A percentile compares a stretch with the other conserved stretches of the same genome.
These are phyloP conservation scores for Abelmoschus esculentus DNA, from an alignment of 345 rosid species.

Conservation along the genomic window DNA sequence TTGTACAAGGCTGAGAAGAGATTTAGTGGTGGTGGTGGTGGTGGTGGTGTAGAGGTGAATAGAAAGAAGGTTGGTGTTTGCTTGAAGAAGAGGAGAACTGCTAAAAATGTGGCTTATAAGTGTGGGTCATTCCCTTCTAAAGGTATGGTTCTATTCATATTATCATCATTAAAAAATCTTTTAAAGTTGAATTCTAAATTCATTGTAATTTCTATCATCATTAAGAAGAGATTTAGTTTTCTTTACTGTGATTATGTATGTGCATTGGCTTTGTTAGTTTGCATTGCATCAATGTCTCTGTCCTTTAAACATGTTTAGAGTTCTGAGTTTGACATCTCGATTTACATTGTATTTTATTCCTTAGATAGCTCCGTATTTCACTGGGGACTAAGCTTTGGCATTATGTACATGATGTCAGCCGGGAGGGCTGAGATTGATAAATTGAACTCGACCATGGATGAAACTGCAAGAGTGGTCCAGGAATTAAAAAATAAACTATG, in stretches of 20 bases:
- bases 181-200: too few relatives aligned
- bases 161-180: too few relatives aligned
- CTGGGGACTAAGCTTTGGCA: conserved; percentile 61
- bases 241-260: too few relatives aligned
- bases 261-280: not conserved
- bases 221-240: too few relatives aligned
- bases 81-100: conserved; percentile 58
- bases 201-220: too few relatives aligned
- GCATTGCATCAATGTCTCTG: not conserved
- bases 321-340: not conserved
- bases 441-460: conserved; percentile 54
- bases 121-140: conserved; percentile 31
- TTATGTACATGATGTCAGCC: conserved; percentile 77
- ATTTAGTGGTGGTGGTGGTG: conserved; percentile 23
- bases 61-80: conserved; percentile 32
- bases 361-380: conserved; percentile 52
- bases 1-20: conserved; percentile 26
- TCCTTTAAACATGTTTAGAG: not conserved
- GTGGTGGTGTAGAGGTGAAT: conserved; percentile 5
- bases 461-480: conserved; percentile 57
- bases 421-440: conserved; percentile 58
- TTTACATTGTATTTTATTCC: conserved; percentile 2
- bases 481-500: conserved; percentile 60
- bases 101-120: conserved; percentile 31
- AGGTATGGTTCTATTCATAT: conserved; percentile 32